A percentile compares a stretch with the other conserved stretches of the same genome.
Conservation (phyloP, 1,284 basidiomycete genomes). For the Sutorius eximius region DNA sequence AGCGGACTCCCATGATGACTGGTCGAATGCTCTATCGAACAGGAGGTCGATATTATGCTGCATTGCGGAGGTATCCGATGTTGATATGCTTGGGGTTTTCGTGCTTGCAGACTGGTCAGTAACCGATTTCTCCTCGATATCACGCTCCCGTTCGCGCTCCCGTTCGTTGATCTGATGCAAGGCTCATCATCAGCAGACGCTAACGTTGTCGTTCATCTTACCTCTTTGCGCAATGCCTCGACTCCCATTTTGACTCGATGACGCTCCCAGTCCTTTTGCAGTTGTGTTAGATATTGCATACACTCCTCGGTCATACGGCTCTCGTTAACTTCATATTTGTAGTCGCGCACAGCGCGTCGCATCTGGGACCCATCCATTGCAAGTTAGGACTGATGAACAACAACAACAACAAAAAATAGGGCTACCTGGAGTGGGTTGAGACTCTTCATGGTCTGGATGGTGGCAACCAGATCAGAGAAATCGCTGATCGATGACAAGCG, state of each 20-base stretch:
- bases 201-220: constrained; percentile 27
- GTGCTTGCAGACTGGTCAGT: constrained; percentile 26
- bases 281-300: constrained; percentile 86
- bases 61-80: constrained; percentile 38
- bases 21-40: constrained; percentile 68
- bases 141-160: constrained; percentile 42
- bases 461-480: constrained; percentile 86
- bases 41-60: constrained; percentile 72
- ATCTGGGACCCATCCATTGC: constrained; percentile 51
- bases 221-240: constrained; percentile 77
- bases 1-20: constrained; percentile 72
- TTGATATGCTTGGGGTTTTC: constrained; percentile 36
- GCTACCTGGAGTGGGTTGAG: constrained; percentile 88
- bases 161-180: constrained; percentile 57
- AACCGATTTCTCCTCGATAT: constrained; percentile 40
- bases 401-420: constrained; percentile 1
- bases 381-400: constrained; percentile 3
- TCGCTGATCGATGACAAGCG: constrained; percentile 84
- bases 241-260: constrained; percentile 81
- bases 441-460: constrained; percentile 82
- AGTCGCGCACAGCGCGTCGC: constrained; percentile 89
- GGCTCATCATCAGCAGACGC: constrained; percentile 2
- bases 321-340: constrained; percentile 94
- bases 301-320: constrained; percentile 93
- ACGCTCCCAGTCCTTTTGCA: constrained; percentile 96